Evolutionary conservation across 2,329 filamentous ascomycete genomes (phyloP).

Genomic region (Sordariomycetes sp.): DNA sequence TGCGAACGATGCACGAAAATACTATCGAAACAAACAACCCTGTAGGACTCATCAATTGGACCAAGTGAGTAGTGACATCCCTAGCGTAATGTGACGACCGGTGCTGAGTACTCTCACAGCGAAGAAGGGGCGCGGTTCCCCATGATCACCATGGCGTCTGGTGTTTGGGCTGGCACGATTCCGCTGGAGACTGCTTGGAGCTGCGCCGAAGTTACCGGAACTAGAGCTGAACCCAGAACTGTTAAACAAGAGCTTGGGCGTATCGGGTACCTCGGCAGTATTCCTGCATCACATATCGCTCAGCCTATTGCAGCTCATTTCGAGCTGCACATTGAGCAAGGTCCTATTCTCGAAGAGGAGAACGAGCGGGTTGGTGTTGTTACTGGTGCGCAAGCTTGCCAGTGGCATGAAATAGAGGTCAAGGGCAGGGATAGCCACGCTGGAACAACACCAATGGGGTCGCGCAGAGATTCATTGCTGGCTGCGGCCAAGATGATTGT

Average conservation of each 20-base stretch:
- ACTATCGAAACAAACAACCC: conserved; percentile 60
- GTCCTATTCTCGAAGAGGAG: conserved; percentile 58
- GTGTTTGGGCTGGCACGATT: conserved; percentile 67
- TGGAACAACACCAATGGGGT: conserved; percentile 20
- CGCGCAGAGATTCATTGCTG: conserved; percentile 22
- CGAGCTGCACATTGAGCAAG: conserved; percentile 43
- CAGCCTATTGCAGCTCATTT: conserved; percentile 66
- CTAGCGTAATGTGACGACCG: conserved; percentile 6
- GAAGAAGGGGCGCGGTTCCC: conserved; percentile 79
- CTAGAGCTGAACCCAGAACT: conserved; percentile 11
- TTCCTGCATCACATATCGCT: conserved; percentile 14
- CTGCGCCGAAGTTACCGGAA: conserved; percentile 6
- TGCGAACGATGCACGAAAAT: conserved; percentile 59
- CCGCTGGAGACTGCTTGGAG: conserved; percentile 50
- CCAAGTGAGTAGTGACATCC: conserved; percentile 40
- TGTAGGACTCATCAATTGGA: conserved; percentile 72
- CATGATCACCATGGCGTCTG: conserved; percentile 63
- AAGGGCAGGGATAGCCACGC: conserved; percentile 20
- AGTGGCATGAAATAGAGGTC: conserved; percentile 19
- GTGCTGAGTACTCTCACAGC: too few relatives aligned
- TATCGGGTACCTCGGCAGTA: conserved; percentile 59
- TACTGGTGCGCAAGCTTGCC: conserved; percentile 20
- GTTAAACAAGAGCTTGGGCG: conserved; percentile 46
- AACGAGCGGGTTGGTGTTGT: conserved; percentile 36
- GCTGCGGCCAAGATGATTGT: conserved; percentile 24